phyloP scores from a whole-genome alignment of 768 basidiomycete species.

The Pleurotus ostreatus region DNA sequence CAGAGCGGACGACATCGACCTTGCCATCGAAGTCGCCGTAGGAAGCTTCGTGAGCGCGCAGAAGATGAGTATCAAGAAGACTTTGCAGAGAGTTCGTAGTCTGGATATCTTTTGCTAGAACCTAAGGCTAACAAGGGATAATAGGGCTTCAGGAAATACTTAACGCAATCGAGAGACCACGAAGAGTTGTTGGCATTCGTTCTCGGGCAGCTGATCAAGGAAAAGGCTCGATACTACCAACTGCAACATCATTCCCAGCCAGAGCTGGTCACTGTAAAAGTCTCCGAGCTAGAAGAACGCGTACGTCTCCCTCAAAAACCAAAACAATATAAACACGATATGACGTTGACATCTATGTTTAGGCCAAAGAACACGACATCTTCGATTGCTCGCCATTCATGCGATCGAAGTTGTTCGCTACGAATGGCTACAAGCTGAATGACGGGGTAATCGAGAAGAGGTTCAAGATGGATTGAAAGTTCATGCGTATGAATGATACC shows the following conservation, averaged over 20 bases:
- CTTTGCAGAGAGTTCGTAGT: constrained; percentile 79
- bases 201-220: constrained; percentile 90
- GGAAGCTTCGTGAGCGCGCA: constrained; percentile 95
- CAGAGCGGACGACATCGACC: constrained; percentile 91
- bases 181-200: constrained; percentile 94
- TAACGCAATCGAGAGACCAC: constrained; percentile 92
- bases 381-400: constrained; percentile 88
- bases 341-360: not conserved
- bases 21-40: constrained; percentile 94
- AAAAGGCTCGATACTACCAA: constrained; percentile 83
- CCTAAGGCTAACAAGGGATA: not conserved
- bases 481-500: too few relatives aligned
- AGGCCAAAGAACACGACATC: constrained; percentile 98
- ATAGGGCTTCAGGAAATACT: constrained; percentile 95
- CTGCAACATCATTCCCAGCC: constrained; percentile 76
- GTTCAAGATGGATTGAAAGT: constrained; percentile 44
- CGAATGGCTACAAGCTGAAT: constrained; percentile 84
- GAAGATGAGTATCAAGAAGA: constrained; percentile 98
- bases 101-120: not conserved
- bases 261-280: constrained; percentile 67
- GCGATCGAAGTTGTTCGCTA: constrained; percentile 73
- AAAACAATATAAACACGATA: too few relatives aligned
- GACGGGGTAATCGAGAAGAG: constrained; percentile 70
- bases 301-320: constrained; percentile 38
- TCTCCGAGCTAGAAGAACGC: constrained; percentile 82